phyloP scores from a whole-genome alignment of 495 filamentous ascomycete genomes.

The Mytilinidion resinicola region DNA sequence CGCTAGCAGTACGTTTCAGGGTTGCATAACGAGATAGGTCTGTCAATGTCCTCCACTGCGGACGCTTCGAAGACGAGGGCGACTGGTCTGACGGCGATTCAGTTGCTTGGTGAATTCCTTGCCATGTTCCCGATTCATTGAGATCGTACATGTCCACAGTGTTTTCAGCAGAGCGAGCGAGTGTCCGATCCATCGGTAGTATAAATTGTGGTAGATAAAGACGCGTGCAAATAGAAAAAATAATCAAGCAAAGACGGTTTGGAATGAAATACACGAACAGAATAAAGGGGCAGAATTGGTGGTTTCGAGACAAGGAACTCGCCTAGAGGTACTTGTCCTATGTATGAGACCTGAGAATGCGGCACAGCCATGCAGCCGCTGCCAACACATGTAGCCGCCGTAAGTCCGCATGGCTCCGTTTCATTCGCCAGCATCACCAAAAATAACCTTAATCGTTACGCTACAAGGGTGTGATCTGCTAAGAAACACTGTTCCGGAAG shows the following conservation, averaged over 20 bases:
- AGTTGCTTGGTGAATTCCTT: no score
- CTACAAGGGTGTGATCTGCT: not conserved
- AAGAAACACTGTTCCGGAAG: not conserved
- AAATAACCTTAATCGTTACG: not conserved
- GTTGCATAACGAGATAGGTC: not conserved
- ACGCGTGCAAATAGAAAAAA: not conserved
- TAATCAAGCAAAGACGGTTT: no score
- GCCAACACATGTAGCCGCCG: not conserved
- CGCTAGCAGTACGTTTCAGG: not conserved
- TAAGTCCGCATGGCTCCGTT: not conserved
- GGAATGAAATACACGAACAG: no score
- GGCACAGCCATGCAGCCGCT: conserved; percentile 1
- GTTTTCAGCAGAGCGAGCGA: no score
- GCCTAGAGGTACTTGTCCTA: no score
- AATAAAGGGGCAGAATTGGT: not conserved
- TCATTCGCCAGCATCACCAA: not conserved
- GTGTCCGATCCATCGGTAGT: not conserved
- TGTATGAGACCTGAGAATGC: not conserved
- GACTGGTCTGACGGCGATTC: not conserved
- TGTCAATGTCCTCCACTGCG: not conserved
- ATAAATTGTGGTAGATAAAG: not conserved
- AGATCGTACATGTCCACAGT: no score
- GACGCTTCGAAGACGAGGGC: not conserved
- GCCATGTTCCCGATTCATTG: no score
- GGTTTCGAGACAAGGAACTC: no score